phyloP scores from a whole-genome alignment of 2,329 filamentous ascomycete genomes.

The Diaporthe citri region DNA sequence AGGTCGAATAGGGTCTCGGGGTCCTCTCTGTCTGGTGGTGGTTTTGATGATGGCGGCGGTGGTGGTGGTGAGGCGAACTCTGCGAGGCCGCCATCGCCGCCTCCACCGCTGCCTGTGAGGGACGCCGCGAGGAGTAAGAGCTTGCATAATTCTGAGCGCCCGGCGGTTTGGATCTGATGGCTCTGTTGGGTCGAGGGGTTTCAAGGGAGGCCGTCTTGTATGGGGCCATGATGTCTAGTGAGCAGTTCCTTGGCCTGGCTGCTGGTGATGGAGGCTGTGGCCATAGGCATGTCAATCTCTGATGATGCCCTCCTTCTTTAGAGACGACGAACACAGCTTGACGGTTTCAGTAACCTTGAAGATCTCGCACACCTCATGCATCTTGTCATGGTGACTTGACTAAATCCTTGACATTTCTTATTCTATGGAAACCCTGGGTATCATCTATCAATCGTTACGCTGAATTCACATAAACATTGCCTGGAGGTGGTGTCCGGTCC shows the following conservation, averaged over 20 bases:
- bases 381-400: not conserved
- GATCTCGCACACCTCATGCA: not conserved
- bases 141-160: not conserved
- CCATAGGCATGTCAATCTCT: too few relatives aligned
- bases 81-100: not conserved
- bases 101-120: not conserved
- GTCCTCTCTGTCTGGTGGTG: not conserved
- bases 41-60: not conserved
- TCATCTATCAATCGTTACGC: constrained; percentile 8
- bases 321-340: too few relatives aligned
- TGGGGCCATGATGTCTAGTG: not conserved
- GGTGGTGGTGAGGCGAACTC: not conserved
- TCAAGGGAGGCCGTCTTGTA: not conserved
- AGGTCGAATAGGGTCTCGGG: not conserved
- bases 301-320: not conserved
- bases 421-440: constrained; percentile 13
- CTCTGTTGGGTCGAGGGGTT: too few relatives aligned
- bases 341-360: not conserved
- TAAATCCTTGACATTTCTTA: not conserved
- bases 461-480: not conserved
- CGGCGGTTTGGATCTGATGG: constrained; percentile 3
- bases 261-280: not conserved
- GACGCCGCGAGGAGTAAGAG: constrained; percentile 5
- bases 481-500: not conserved
- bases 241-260: too few relatives aligned